Evolutionary conservation across 176 grass and related monocot genomes (phyloP), one percentile per base, ranked within the genome.

Genomic region (Stipa capillata): DNA sequence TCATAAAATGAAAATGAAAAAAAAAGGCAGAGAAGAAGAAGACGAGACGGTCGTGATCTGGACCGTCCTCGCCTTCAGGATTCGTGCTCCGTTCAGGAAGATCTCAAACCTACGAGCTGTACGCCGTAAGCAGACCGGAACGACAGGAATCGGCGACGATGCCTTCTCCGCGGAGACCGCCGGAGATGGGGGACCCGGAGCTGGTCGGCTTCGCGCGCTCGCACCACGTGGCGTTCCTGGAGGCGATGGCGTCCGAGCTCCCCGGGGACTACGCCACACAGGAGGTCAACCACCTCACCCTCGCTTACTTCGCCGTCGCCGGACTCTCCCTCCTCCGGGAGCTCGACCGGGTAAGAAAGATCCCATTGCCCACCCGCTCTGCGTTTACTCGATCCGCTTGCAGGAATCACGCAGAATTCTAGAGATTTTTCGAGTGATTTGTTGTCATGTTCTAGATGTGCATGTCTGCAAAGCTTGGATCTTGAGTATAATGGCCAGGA

Each of bases 281-380:
- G 81, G 96, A 98, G 90, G 85, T 87, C 78, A 94, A 85, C 74
- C 96, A 76, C 73, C 72, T 98, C 83, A 98, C 96, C 44, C 92
- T 98, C 69, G 88, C 83, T 47, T 94, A 98, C 87, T 98, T 98
- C 86, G 83, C 83, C 40, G 60, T 98, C 78, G 89, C 83, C 63
- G 81, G 87, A 39, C 90, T 98, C 50, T 82, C 87, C 45, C 62
- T 98, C 63, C 74, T 98, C 36, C 84, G 81, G 20, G 86, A 85
- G 80, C 90, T 94, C 62, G 44, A 93, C 69, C 56, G 72, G 54
- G 94, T 97, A 85, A n/a, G n/a, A n/a, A n/a, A n/a, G n/a, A n/a
- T n/a, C n/a, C n/a, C n/a, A n/a, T n/a, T n/a, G n/a, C n/a, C n/a
- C n/a, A n/a, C n/a, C n/a, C n/a, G n/a, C n/a, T n/a, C n/a, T n/a